These are phyloP conservation scores for Cordyceps tenuipes DNA, from an alignment of 2,329 filamentous ascomycete genomes.

Conservation along the genomic window DNA sequence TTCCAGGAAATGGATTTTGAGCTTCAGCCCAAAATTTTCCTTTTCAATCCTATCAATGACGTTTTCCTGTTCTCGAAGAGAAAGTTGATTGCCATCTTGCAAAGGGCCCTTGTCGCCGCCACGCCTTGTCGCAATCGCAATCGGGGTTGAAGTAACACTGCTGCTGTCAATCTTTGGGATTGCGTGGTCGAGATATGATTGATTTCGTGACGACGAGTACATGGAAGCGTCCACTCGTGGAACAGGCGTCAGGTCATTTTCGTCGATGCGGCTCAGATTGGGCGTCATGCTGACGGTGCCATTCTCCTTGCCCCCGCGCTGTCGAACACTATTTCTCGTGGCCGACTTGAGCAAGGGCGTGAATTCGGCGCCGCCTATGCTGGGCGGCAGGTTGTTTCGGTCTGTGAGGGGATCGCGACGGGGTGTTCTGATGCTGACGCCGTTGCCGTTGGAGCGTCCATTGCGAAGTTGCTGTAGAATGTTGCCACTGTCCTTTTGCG, in stretches of 20 bases:
- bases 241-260: conserved; percentile 67
- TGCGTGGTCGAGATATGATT: conserved; percentile 59
- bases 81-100: conserved; percentile 82
- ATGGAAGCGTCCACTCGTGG: conserved; percentile 66
- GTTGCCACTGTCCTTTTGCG: conserved; percentile 54
- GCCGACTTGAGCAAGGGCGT: conserved; percentile 83
- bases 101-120: conserved; percentile 57
- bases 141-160: conserved; percentile 75
- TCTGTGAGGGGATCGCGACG: conserved; percentile 64
- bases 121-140: conserved; percentile 59
- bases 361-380: conserved; percentile 68
- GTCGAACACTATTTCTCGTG: conserved; percentile 63
- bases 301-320: conserved; percentile 56
- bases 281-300: conserved; percentile 58
- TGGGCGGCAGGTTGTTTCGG: conserved; percentile 60
- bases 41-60: conserved; percentile 95
- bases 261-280: conserved; percentile 55
- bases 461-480: conserved; percentile 68
- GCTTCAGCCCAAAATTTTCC: conserved; percentile 93
- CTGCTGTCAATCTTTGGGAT: conserved; percentile 69
- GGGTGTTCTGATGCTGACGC: conserved; percentile 61
- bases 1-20: conserved; percentile 95
- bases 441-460: conserved; percentile 46
- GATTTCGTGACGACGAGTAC: conserved; percentile 56
- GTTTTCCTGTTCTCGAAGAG: conserved; percentile 87